Percentiles rank a stretch among this genome's conserved stretches.
phyloP scores from a whole-genome alignment of 345 rosid species.

The Cardamine occulta region DNA sequence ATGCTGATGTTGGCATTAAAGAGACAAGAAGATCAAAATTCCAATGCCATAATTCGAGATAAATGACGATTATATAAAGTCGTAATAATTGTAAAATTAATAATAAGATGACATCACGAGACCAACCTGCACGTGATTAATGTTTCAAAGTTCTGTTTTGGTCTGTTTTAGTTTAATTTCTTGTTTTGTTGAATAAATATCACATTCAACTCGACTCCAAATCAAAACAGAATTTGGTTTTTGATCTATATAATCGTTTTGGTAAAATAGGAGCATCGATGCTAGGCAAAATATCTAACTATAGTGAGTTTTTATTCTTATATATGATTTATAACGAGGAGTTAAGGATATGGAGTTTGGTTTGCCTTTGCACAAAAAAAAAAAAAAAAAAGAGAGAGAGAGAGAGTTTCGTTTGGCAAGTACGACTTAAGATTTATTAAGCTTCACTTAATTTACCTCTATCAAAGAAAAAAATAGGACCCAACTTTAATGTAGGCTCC shows the following conservation, averaged over 20 bases:
- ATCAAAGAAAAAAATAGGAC: constrained; percentile 7
- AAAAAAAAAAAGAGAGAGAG: too few species aligned
- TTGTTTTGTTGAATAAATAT: too few species aligned
- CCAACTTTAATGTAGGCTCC: constrained; percentile 41
- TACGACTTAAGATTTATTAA: constrained; percentile 12
- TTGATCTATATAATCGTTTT: background rate
- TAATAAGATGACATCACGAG: background rate
- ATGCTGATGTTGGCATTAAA: constrained; percentile 18
- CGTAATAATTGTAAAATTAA: background rate
- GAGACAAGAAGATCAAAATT: constrained; percentile 24
- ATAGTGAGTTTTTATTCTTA: constrained; percentile 6
- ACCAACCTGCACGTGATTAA: background rate
- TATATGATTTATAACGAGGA: background rate
- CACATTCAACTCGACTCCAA: background rate
- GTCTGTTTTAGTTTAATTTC: background rate
- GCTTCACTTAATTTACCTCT: constrained; percentile 14
- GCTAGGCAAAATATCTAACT: background rate
- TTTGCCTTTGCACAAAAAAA: background rate
- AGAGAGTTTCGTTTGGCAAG: constrained; percentile 1
- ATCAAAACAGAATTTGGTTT: background rate
- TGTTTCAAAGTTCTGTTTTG: background rate
- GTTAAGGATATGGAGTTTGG: background rate
- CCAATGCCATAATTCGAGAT: constrained; percentile 5
- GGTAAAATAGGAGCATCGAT: background rate
- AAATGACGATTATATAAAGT: background rate